Base-by-base conservation (phyloP, 192 early-diverging fungal species). In the Dispira simplex region DNA sequence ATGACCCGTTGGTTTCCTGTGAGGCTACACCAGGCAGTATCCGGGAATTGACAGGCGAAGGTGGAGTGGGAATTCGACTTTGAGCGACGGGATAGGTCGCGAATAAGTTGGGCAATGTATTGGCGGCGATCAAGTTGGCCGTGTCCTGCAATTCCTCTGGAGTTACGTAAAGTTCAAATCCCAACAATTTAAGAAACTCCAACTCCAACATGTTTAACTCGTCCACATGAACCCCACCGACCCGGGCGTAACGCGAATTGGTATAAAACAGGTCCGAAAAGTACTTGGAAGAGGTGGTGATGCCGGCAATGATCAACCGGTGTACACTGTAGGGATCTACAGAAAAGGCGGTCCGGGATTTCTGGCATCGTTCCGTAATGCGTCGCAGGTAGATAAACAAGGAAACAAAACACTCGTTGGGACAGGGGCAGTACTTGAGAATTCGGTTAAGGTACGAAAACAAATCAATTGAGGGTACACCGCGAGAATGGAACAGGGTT, bases 231-330 rank as follows among this genome's bases (percentile, higher is more conserved):
- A 97, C 65, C 1, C 94, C 94, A 44, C 94, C 94, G 23, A 92
- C 88, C 66, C 74, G 73, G 55, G 90, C 87, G 66, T 92, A 92
- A 55, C 92, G 85, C 43, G 88, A 83, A 65, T 95, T 97, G 60
- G 92, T 92, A 71, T 87, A 97, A 63, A 97, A 97, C 39, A 97
- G 83, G 70, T 97, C 94, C 1, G 84, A 87, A 67, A 90, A 90
- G 72, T 88, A 94, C 70, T 97, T 97, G 48, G 86, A 82, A 27
- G 87, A 83, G n/a, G 94, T 82, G 80, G 93, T 88, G 52, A 92
- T 83, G 32, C 84, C 92, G 11, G 91, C 78, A 63, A 97, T 94
- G 25, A 95, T 73, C 64, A 97, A 75, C 20, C 94, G 85, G 73
- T 97, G 94, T 62, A 97, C 88, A 65, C 91, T 91, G 70, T 81